Percentiles rank a stretch among this genome's conserved stretches.
These are phyloP conservation scores for Fomitopsis pinicola DNA, from an alignment of 1,284 basidiomycete genomes.

Conservation along the genomic window DNA sequence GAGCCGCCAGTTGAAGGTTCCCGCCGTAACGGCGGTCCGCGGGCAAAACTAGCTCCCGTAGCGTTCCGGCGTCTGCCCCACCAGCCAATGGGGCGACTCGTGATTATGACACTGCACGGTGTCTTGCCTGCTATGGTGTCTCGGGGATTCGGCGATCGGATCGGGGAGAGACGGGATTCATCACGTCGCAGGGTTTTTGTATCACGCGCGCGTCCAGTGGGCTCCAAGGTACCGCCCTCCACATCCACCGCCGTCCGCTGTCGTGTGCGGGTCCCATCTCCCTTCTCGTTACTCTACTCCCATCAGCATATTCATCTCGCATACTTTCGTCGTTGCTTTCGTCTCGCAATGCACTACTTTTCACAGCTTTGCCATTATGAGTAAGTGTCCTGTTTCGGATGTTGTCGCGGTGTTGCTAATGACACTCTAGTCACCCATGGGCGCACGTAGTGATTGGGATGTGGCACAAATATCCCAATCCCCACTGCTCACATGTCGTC, in stretches of 20 bases:
- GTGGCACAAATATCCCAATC: slow-evolving; percentile 96
- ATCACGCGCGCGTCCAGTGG: slow-evolving; percentile 4
- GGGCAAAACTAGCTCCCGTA: no score
- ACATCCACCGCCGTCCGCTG: slow-evolving; percentile 2
- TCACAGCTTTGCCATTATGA: slow-evolving; percentile 72
- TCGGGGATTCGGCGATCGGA: neutral
- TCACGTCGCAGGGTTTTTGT: slow-evolving; percentile 1
- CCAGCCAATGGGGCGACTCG: neutral
- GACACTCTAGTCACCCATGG: slow-evolving; percentile 69
- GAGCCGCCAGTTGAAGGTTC: neutral
- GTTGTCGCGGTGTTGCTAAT: slow-evolving; percentile 15
- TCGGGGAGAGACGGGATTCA: slow-evolving; percentile 6
- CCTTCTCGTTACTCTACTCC: slow-evolving; percentile 5
- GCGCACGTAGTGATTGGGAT: slow-evolving; percentile 84
- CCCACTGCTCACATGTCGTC: slow-evolving; percentile 87
- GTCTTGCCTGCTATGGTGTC: neutral
- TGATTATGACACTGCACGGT: neutral
- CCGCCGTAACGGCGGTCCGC: no score
- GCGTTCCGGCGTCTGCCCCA: no score
- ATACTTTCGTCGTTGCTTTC: slow-evolving; percentile 1
- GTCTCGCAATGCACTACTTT: slow-evolving; percentile 63
- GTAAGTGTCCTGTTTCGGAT: slow-evolving; percentile 35
- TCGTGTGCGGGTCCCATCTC: slow-evolving; percentile 7
- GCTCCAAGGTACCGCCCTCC: slow-evolving; percentile 2
- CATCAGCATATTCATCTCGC: slow-evolving; percentile 4